Conservation (phyloP, 2,329 filamentous ascomycete species). For the Tolypocladium inflatum region DNA sequence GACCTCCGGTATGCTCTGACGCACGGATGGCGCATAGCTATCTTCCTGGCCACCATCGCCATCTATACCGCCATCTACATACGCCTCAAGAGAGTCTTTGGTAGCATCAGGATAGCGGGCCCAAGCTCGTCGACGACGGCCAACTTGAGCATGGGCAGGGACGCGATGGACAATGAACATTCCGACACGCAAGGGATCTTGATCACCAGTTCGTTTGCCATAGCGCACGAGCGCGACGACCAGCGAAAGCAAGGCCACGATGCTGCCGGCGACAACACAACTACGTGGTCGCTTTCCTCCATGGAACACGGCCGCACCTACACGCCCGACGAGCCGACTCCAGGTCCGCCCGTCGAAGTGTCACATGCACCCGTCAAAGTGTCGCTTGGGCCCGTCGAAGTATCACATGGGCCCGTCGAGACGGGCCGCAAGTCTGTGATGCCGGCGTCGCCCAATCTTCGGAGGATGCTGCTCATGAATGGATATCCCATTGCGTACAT, state of each 20-base stretch:
- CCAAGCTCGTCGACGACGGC: not conserved
- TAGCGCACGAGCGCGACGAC: conserved; percentile 1
- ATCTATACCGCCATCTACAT: conserved; percentile 30
- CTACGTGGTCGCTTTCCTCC: not conserved
- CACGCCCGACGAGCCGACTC: not conserved
- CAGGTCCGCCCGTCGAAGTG: not conserved
- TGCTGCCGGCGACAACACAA: not conserved
- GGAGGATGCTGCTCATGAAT: conserved; percentile 24
- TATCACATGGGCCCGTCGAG: not conserved
- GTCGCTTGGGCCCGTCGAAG: not conserved
- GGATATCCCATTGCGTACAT: conserved; percentile 27
- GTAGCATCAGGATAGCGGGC: not conserved
- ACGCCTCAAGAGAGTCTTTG: conserved; percentile 6
- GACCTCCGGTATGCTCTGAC: conserved; percentile 29
- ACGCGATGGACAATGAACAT: not conserved
- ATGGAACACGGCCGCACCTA: not conserved
- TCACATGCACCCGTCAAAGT: too few relatives aligned
- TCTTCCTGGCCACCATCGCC: conserved; percentile 25
- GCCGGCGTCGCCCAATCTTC: conserved; percentile 10
- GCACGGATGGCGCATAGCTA: conserved; percentile 31
- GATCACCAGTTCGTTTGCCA: conserved; percentile 1
- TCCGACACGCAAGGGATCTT: conserved; percentile 4
- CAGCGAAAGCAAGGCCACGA: not conserved
- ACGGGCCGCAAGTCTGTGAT: not conserved
- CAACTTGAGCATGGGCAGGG: not conserved